Base-by-base conservation (phyloP, 345 rosid species). In the Murraya paniculata region DNA sequence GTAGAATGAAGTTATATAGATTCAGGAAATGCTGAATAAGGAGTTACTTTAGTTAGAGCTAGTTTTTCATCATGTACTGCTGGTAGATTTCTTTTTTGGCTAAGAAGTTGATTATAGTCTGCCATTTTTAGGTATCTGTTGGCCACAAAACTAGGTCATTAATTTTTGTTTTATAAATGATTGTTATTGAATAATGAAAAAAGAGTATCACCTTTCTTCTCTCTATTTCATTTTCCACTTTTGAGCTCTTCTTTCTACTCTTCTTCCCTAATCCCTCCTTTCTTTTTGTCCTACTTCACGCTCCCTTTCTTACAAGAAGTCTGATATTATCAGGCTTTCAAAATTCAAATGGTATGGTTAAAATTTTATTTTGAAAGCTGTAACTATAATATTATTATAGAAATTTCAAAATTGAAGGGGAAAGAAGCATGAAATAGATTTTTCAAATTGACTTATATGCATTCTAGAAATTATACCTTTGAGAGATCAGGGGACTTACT, bases 401-500 rank as follows among this genome's bases (percentile, higher is more conserved):
- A 65, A 2, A 21, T 7, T 31, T 8, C 70, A 65, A 36, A 35
- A 65, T 4, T 9, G 21, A 21, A 2, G 9, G 24, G 4, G 27
- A 65, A 35, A 35, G 45, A 36, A 1, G 6, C 25, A 35, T 21
- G 21, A 65, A 64, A 65, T 0, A 65, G 35, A 45, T 13, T 62
- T 14, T 62, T 64, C 13, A 18, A 19, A 33, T 33, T 64, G 68
- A 0, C 35, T 6, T 38, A 19, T 33, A 33, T 64, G 10, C 68
- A 31, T 64, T 19, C 28, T 4, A 28, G 5, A 11, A 41, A 41
- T 41, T 41, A 45, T 11, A 45, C 13, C 18, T 45, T 45, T 13
- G 50, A 11, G 50, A 64, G n/a, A 14, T 68, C 27, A 64, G 35
- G 66, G 64, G 25, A 57, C 76, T 76, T 61, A 84, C 87, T 87